Evolutionary conservation across 345 rosid species (phyloP), one percentile per base, ranked within the genome.

Genomic region (Hibiscus mutabilis): DNA sequence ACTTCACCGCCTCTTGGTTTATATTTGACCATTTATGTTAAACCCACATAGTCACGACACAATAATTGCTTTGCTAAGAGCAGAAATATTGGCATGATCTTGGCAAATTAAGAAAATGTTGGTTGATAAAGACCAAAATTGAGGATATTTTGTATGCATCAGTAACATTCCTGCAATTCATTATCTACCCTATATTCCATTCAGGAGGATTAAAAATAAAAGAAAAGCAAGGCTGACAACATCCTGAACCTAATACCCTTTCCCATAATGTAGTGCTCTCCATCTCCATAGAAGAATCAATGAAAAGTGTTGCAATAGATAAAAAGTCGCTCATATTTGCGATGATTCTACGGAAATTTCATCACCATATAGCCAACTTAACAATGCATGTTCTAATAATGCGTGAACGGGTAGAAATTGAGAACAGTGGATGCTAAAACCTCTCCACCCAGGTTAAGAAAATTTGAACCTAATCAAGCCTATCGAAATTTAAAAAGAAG

Each of bases 381-480:
- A 51, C 21, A 35, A 55, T 21, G 29, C 53, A 19, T 18, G 21
- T 19, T 67, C 74, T 76, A 22, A 65, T 22, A 19, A 68, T 15
- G 55, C 0, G 44, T 37, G 55, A 51, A 51, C 59, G 18, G 19
- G 58, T 70, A 31, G 22, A 57, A 12, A 47, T 46, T 71, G 21
- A 56, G 11, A 16, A 19, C 3, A 53, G 35, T 9, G 71, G 10
- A 49, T 51, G 21, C 51, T 47, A 51, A 7, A 8, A 68, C n/a
- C 68, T 78, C 49, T 63, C 21, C 33, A 25, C 25, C 18, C 40
- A 47, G 4, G 21, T 19, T 14, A 47, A 69, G 31, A 56, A 62
- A 65, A 58, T 53, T 57, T 71, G 21, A 65, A 40, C 63, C 72
- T 72, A 21, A 65, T 22, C 56, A 53, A 24, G 56, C 14, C 19